These are phyloP conservation scores for Rhodamnia argentea DNA, from an alignment of 345 rosid species.

Conservation along the genomic window DNA sequence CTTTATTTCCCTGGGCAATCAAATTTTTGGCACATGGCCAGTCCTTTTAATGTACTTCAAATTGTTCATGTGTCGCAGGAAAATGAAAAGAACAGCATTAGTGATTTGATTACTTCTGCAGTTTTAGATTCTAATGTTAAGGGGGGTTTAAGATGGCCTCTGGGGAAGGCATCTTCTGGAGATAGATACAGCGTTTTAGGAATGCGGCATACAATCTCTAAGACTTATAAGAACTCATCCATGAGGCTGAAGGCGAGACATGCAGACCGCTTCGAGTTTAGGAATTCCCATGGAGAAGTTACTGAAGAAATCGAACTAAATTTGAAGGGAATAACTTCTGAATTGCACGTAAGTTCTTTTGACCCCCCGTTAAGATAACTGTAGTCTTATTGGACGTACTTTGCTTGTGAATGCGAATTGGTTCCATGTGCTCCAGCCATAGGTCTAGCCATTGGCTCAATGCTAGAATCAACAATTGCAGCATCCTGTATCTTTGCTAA, in stretches of 20 bases:
- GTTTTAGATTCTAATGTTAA: conserved; percentile 45
- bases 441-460: background rate
- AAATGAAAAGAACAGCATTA: conserved; percentile 36
- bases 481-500: background rate
- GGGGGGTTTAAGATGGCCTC: conserved; percentile 68
- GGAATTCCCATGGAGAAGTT: conserved; percentile 21
- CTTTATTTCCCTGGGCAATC: background rate
- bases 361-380: background rate
- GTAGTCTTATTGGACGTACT: background rate
- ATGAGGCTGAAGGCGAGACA: conserved; percentile 36
- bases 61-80: conserved; percentile 25
- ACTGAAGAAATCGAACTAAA: conserved; percentile 29
- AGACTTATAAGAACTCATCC: conserved; percentile 24
- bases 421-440: background rate
- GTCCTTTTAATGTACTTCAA: background rate
- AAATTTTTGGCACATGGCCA: background rate
- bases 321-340: conserved; percentile 36
- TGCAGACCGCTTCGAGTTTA: conserved; percentile 50
- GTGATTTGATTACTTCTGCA: conserved; percentile 34
- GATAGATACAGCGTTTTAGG: conserved; percentile 33
- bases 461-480: background rate
- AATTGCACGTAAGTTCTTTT: conserved; percentile 8
- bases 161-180: conserved; percentile 27
- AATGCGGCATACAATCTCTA: conserved; percentile 31
- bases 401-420: background rate